Percentiles rank a stretch among this genome's conserved stretches.
These are phyloP conservation scores for Blastomyces percursus DNA, from an alignment of 2,329 filamentous ascomycete species.

Conservation along the genomic window DNA sequence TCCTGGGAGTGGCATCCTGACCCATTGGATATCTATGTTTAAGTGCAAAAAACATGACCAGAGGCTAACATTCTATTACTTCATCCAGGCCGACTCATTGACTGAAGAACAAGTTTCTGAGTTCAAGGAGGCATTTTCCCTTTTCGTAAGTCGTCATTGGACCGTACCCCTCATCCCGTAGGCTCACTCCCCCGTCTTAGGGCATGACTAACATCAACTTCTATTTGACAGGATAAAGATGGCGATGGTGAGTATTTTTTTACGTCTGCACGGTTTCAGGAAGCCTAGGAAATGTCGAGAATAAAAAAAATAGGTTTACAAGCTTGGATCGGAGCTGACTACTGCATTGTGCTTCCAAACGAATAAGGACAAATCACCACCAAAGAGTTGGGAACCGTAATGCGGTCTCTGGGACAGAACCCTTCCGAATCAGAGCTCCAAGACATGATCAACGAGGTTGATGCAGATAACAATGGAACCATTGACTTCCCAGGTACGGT, in stretches of 20 bases:
- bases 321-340: not conserved
- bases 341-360: not conserved
- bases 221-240: conserved; percentile 63
- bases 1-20: not conserved
- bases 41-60: not conserved
- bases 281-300: not conserved
- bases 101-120: conserved; percentile 99
- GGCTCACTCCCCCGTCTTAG: not conserved
- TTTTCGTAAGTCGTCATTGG: conserved; percentile 67
- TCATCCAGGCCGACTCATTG: conserved; percentile 77
- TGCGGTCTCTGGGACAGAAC: conserved; percentile 83
- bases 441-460: conserved; percentile 91
- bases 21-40: not conserved
- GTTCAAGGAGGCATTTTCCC: conserved; percentile 99
- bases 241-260: conserved; percentile 62
- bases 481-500: conserved; percentile 77
- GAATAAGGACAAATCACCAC: conserved; percentile 73
- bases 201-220: conserved; percentile 19
- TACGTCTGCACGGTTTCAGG: not conserved
- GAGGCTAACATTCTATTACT: conserved; percentile 1
- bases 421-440: conserved; percentile 81
- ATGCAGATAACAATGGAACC: conserved; percentile 85
- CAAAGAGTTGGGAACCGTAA: conserved; percentile 81
- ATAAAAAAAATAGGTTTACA: not conserved
- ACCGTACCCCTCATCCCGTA: not conserved